Evolutionary conservation across 768 basidiomycete species (phyloP).

Genomic region (Pisolithus orientalis): DNA sequence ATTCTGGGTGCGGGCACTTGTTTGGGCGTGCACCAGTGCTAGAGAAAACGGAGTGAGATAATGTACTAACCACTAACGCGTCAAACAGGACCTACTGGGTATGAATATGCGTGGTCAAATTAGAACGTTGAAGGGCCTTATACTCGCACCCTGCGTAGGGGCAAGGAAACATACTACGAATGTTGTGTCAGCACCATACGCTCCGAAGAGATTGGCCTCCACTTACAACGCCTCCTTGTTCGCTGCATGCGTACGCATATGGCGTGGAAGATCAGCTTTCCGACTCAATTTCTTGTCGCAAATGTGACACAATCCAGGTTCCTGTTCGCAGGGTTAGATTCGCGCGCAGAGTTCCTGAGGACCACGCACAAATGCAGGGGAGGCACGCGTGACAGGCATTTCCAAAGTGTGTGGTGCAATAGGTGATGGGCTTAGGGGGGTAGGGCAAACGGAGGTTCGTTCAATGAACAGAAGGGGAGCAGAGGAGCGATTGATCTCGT

Average conservation of each 20-base stretch:
- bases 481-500: neutral
- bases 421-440: neutral
- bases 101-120: slow-evolving; percentile 21
- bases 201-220: neutral
- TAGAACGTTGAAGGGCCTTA: slow-evolving; percentile 22
- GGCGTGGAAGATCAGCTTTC: slow-evolving; percentile 22
- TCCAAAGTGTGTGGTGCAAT: neutral
- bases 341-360: neutral
- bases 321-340: slow-evolving; percentile 2
- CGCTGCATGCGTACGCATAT: slow-evolving; percentile 17
- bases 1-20: slow-evolving; percentile 12
- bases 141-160: slow-evolving; percentile 13
- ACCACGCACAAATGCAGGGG: slow-evolving; percentile 6
- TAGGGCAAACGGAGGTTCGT: neutral
- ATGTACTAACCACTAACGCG: neutral
- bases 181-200: neutral
- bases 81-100: slow-evolving; percentile 21
- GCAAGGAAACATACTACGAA: slow-evolving; percentile 20
- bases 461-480: neutral
- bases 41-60: neutral
- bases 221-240: slow-evolving; percentile 23
- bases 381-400: slow-evolving; percentile 1
- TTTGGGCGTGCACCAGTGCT: slow-evolving; percentile 18
- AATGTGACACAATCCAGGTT: slow-evolving; percentile 3
- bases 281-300: slow-evolving; percentile 16